Conservation (phyloP, 176 grass and related monocot genomes). For the Typha latifolia region DNA sequence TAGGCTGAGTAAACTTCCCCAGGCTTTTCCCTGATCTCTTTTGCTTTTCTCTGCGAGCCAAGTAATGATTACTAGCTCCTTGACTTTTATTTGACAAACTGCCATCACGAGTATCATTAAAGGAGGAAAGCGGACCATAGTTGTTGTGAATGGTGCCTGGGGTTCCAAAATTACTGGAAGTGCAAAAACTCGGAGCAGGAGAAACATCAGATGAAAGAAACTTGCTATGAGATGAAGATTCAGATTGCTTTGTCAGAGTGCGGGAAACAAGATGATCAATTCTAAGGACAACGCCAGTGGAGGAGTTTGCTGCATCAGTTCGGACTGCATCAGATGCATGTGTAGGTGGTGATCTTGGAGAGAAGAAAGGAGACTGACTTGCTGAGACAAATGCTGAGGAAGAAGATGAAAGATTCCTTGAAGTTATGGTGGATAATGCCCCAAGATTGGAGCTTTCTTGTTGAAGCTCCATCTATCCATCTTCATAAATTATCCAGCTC, state of each 20-base stretch:
- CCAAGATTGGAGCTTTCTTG: constrained; percentile 70
- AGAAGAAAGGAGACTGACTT: constrained; percentile 90
- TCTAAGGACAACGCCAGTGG: constrained; percentile 22
- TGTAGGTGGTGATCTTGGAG: constrained; percentile 49
- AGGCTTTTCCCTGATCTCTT: constrained; percentile 33
- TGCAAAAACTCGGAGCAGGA: constrained; percentile 52
- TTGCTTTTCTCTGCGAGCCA: constrained; percentile 42
- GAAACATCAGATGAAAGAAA: constrained; percentile 45
- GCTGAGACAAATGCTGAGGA: constrained; percentile 94
- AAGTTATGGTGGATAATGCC: constrained; percentile 51
- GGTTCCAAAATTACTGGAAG: constrained; percentile 65
- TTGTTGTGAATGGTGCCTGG: constrained; percentile 54
- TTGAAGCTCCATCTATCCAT: constrained; percentile 98
- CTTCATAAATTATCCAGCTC: constrained; percentile 40
- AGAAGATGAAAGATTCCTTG: constrained; percentile 72
- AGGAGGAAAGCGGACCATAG: constrained; percentile 49
- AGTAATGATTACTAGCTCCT: constrained; percentile 28
- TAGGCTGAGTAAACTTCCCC: constrained; percentile 36
- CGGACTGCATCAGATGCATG: constrained; percentile 23
- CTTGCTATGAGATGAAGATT: constrained; percentile 22
- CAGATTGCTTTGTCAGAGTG: constrained; percentile 13
- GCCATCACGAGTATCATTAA: constrained; percentile 41
- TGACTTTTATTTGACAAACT: constrained; percentile 42
- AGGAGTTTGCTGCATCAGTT: constrained; percentile 12
- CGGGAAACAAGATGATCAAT: constrained; percentile 39